Base-by-base conservation (phyloP, 2,329 filamentous ascomycete species). In the Pezicula carpinea region DNA sequence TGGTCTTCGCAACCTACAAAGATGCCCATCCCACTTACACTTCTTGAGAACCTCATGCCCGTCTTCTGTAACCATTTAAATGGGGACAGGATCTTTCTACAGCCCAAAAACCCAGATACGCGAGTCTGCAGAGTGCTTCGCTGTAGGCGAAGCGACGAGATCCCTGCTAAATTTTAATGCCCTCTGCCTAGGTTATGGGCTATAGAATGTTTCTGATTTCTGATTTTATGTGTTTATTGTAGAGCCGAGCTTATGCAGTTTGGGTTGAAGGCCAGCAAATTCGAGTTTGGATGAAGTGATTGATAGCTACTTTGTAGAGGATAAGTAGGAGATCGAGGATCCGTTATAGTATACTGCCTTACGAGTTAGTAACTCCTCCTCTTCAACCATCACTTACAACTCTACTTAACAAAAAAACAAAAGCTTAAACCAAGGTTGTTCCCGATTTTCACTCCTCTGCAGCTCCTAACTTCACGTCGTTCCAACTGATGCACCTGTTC, bases 61-160 rank as follows among this genome's bases (percentile, higher is more conserved):
- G 17, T 43, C 5, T 49, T 53, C 34, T 53, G 49, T 23, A 15
- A 51, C 29, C 51, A 51, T 26, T 39, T 51, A 4, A 32, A 43
- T 5, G 47, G 49, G 22, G 49, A 53, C 22, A 40, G 49, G 32
- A 51, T 53, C n/a, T 53, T 51, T 17, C 22, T 51, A 11, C 49
- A 46, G 36, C 40, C 49, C 17, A 39, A 49, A 32, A 53, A 53
- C 18, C 49, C 46, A 6, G 13, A 44, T 23, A 51, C 46, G 29
- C 38, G 47, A 18, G 49, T 53, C 4, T 51, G 51, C 23, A 53
- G 49, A 22, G 33, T 51, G 10, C 19, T 53, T 3, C 26, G 44
- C 18, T 51, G 51, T 49, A 44, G 51, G 11, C 43, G 51, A 21
- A 33, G 31, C 21, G 46, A 53, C n/a, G 29, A 26, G 3, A 43